Evolutionary conservation across 1,139 yeast genomes (phyloP).

Genomic region (Suhomyces guaymorum): DNA sequence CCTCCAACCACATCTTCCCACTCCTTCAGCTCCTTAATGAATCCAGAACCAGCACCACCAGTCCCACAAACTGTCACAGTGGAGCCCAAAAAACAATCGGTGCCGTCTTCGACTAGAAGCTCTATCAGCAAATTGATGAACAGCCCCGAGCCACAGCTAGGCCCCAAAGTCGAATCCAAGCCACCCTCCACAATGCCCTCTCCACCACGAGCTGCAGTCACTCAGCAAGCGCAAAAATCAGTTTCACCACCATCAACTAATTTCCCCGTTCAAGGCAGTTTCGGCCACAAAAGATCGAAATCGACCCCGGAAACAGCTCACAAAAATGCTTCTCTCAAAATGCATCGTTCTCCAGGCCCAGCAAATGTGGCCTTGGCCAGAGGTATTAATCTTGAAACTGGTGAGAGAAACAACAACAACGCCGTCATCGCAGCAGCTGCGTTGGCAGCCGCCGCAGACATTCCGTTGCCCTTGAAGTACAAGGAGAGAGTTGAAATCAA

Average conservation of each 20-base stretch:
- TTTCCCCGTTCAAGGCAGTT: conserved; percentile 19
- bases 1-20: too few relatives aligned
- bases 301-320: conserved; percentile 23
- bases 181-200: conserved; percentile 5
- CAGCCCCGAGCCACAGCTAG: conserved; percentile 13
- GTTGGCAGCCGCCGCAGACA: conserved; percentile 68
- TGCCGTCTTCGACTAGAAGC: conserved; percentile 10
- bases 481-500: conserved; percentile 3
- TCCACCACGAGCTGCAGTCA: too few relatives aligned
- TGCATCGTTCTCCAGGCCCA: conserved; percentile 44
- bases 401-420: conserved; percentile 42
- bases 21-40: conserved; percentile 7
- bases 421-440: conserved; percentile 73
- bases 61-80: background rate
- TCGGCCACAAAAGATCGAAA: conserved; percentile 28
- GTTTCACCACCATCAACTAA: conserved; percentile 18
- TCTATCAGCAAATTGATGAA: conserved; percentile 18
- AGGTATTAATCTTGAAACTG: conserved; percentile 40
- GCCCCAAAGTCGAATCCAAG: conserved; percentile 1
- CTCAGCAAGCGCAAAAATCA: conserved; percentile 8
- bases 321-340: conserved; percentile 1
- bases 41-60: conserved; percentile 7
- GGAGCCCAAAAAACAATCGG: background rate
- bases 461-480: conserved; percentile 53
- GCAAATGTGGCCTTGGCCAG: conserved; percentile 50